Percentiles rank a stretch among this genome's conserved stretches.
phyloP scores from a whole-genome alignment of 1,284 basidiomycete species.

The Pholiota adiposa region DNA sequence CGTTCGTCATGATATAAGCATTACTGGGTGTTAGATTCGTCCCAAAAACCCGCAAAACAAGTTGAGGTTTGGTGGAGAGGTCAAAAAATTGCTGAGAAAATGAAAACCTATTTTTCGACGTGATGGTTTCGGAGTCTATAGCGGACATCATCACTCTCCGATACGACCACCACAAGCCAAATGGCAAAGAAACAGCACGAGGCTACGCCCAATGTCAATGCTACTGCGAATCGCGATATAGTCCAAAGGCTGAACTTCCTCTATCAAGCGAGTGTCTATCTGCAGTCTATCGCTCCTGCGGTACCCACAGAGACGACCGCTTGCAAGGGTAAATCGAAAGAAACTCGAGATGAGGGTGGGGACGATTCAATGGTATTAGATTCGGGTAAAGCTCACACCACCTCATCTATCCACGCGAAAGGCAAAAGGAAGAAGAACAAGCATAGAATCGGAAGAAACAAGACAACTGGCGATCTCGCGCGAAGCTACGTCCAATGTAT shows the following conservation, averaged over 20 bases:
- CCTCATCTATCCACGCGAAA: not conserved
- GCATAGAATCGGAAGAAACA: slow-evolving; percentile 17
- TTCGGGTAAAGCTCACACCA: not conserved
- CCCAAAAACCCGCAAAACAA: not conserved
- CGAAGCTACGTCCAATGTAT: slow-evolving; percentile 67
- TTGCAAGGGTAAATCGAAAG: slow-evolving; percentile 2
- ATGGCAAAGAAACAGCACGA: slow-evolving; percentile 73
- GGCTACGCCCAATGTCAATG: slow-evolving; percentile 57
- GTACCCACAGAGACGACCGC: not conserved
- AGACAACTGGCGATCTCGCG: slow-evolving; percentile 52
- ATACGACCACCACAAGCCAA: not conserved
- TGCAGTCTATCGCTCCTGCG: slow-evolving; percentile 41
- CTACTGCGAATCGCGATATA: slow-evolving; percentile 68
- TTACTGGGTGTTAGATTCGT: not conserved
- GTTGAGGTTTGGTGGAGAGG: not conserved
- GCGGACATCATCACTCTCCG: not conserved
- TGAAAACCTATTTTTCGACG: not conserved
- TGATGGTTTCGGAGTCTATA: not conserved
- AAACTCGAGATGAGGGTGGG: not conserved
- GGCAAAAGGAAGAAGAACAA: slow-evolving; percentile 4
- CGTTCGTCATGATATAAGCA: slow-evolving; percentile 22
- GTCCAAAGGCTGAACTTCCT: slow-evolving; percentile 84
- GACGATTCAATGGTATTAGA: not conserved
- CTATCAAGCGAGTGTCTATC: slow-evolving; percentile 77
- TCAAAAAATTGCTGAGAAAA: not conserved